Percentiles rank a stretch among this genome's conserved stretches.
Evolutionary conservation across 2,329 filamentous ascomycete genomes (phyloP).

Genomic region (Apiospora aurea): DNA sequence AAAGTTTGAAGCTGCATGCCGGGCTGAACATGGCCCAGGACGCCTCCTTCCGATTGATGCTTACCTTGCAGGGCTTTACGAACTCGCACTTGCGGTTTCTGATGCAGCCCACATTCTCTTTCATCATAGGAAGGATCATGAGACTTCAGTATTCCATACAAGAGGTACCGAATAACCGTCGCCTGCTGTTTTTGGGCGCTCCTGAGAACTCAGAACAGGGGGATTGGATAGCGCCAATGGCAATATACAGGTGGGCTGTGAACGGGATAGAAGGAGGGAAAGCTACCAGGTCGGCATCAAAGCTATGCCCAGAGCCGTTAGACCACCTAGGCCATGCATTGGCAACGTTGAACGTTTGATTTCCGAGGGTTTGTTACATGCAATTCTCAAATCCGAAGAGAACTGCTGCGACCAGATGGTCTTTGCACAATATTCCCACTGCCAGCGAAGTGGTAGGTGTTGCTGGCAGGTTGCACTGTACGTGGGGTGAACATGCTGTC

Average conservation of each 20-base stretch:
- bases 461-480: neutral
- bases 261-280: neutral
- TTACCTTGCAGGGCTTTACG: neutral
- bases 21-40: neutral
- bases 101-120: neutral
- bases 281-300: neutral
- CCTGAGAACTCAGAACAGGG: neutral
- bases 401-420: neutral
- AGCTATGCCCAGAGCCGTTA: conserved; percentile 6
- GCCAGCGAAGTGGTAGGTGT: neutral
- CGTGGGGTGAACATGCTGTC: neutral
- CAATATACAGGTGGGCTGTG: neutral
- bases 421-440: neutral
- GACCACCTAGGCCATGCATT: neutral
- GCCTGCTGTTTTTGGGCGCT: neutral
- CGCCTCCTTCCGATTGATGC: neutral
- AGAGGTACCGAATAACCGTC: neutral
- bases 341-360: neutral
- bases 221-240: neutral
- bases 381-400: neutral
- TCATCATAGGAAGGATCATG: neutral
- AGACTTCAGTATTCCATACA: neutral
- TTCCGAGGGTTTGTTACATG: neutral
- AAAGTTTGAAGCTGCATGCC: conserved; percentile 9
- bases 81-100: no score